A percentile compares a stretch with the other conserved stretches of the same genome.
Evolutionary conservation across 2,329 filamentous ascomycete species (phyloP).

Genomic region (Biscogniauxia marginata): DNA sequence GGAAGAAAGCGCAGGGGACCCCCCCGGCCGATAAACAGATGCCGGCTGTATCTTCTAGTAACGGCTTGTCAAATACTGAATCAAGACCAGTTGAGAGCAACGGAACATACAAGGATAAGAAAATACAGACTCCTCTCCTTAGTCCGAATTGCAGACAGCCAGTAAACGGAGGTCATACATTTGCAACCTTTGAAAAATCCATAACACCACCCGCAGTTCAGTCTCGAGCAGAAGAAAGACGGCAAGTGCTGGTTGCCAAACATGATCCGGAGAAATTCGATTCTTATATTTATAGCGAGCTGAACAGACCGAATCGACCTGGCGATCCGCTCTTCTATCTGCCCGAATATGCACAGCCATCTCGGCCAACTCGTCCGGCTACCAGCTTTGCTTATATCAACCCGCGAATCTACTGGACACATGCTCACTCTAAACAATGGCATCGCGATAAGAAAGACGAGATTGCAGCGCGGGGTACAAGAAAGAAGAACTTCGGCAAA

Average conservation of each 20-base stretch:
- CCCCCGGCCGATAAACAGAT: neutral
- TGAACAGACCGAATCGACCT: conserved; percentile 28
- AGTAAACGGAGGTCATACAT: neutral
- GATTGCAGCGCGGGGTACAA: conserved; percentile 51
- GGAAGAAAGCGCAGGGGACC: neutral
- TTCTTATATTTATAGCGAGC: conserved; percentile 39
- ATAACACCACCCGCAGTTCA: neutral
- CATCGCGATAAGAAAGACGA: conserved; percentile 47
- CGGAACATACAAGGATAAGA: neutral
- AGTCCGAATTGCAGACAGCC: neutral
- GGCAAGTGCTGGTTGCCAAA: conserved; percentile 21
- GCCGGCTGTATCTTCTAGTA: neutral
- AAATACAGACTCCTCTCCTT: neutral
- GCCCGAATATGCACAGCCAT: conserved; percentile 11
- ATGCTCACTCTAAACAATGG: conserved; percentile 45
- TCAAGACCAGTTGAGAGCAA: neutral
- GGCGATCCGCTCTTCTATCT: conserved; percentile 21
- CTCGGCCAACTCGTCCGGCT: conserved; percentile 22
- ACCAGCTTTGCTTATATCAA: conserved; percentile 47
- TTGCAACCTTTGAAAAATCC: neutral
- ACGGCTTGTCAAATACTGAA: neutral
- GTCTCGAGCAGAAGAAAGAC: conserved; percentile 7
- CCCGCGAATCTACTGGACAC: conserved; percentile 48
- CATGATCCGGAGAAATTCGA: conserved; percentile 35
- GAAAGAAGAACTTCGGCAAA: conserved; percentile 50